Evolutionary conservation across 2,329 filamentous ascomycete species (phyloP).

Genomic region (Boeremia exigua): DNA sequence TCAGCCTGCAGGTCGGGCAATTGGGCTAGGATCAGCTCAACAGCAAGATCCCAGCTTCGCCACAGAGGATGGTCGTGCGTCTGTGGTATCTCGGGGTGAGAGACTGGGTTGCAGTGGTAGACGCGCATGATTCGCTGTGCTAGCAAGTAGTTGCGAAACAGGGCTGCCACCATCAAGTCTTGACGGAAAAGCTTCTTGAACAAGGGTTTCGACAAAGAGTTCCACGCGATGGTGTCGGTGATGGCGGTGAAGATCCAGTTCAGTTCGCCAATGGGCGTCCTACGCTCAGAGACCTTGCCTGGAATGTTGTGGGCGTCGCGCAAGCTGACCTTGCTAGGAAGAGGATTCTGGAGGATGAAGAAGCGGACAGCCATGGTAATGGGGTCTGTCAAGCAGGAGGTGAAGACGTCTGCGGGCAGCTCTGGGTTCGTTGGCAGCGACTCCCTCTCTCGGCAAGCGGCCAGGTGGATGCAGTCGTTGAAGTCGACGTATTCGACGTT

Average conservation of each 20-base stretch:
- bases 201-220: conserved; percentile 83
- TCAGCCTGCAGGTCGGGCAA: conserved; percentile 81
- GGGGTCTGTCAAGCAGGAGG: conserved; percentile 91
- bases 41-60: conserved; percentile 96
- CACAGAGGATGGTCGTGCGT: conserved; percentile 94
- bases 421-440: conserved; percentile 93
- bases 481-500: conserved; percentile 69
- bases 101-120: conserved; percentile 94
- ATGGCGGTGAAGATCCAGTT: conserved; percentile 99
- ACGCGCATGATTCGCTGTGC: conserved; percentile 95
- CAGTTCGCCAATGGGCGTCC: conserved; percentile 91
- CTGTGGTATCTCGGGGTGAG: conserved; percentile 88
- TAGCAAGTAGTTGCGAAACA: conserved; percentile 95
- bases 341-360: conserved; percentile 91
- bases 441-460: conserved; percentile 88
- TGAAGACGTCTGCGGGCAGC: conserved; percentile 93
- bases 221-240: conserved; percentile 98
- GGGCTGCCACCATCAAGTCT: conserved; percentile 97
- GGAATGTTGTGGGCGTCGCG: conserved; percentile 89
- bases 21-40: conserved; percentile 92
- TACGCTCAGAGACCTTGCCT: conserved; percentile 86
- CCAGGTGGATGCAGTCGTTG: conserved; percentile 88
- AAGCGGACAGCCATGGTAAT: conserved; percentile 98
- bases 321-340: conserved; percentile 70
- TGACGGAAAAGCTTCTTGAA: conserved; percentile 98